A percentile compares a stretch with the other conserved stretches of the same genome.
phyloP scores from a whole-genome alignment of 148 eudicot species.

The Rhododendron ovatum region DNA sequence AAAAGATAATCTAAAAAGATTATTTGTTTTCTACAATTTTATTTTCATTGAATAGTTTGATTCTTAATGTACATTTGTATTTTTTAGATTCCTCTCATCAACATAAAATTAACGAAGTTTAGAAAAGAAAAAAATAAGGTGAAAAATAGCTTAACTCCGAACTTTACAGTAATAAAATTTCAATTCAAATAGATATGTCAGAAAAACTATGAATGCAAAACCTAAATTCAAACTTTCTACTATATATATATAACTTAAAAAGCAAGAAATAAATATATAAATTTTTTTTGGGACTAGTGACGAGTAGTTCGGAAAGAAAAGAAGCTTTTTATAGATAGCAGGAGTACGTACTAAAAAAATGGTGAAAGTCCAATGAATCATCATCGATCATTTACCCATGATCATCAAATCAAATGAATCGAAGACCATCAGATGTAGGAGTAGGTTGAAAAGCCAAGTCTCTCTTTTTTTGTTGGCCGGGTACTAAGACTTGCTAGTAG shows the following conservation, averaged over 20 bases:
- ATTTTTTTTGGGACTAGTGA: neutral
- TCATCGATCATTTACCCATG: neutral
- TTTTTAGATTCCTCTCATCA: neutral
- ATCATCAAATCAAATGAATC: neutral
- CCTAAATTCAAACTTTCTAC: neutral
- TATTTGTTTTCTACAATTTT: too few species aligned
- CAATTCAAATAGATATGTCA: neutral
- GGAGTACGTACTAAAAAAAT: neutral
- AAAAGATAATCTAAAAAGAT: neutral
- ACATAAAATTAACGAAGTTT: neutral
- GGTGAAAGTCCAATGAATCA: neutral
- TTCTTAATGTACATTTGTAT: too few species aligned
- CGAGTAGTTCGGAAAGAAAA: neutral
- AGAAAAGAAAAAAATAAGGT: neutral
- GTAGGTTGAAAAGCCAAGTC: neutral
- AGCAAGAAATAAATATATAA: neutral
- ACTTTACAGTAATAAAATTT: neutral
- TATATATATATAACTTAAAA: neutral
- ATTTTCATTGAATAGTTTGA: too few species aligned
- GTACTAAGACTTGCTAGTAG: neutral
- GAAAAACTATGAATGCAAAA: neutral
- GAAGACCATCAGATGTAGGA: neutral
- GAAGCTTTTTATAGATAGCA: neutral
- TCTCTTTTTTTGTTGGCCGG: neutral
- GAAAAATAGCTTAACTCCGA: neutral